Evolutionary conservation across 257 asterid species (phyloP), one percentile per base, ranked within the genome.

Genomic region (Orobanche coerulescens): DNA sequence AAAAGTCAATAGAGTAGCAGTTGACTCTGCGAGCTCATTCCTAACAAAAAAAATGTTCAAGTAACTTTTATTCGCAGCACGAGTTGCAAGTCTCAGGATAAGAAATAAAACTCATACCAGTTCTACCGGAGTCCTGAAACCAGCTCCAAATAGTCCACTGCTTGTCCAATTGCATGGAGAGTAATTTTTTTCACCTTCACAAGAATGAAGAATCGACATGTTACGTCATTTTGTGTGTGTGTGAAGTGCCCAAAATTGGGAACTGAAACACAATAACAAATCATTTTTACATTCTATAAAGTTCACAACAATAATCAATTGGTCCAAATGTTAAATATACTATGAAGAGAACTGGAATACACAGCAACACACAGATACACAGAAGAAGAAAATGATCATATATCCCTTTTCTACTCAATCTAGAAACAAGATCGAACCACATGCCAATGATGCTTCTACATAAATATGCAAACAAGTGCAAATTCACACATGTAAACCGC

Each of bases 111-210:
- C 24, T 25, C 69, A 43, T 64, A 76, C 82, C 74, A 30, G 57
- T 31, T 43, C 73, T 71, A 70, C 20, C 28, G 33, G 63, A 15
- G 51, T 14, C 65, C 24, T 13, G 72, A 63, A 26, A 73, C 8
- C 11, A 3, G 9, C 70, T 57, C 75, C 75, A 84, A 52, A 61
- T 61, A 67, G 55, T 34, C 3, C 58, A 84, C 64, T 12, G 86
- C 90, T 58, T 62, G 11, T 12, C 12, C 20, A 55, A 82, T 50
- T 23, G 95, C 94, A 67, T 81, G 72, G 51, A 82, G 53, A 30
- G 71, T 61, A 90, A 89, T 86, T 73, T 84, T 89, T 79, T 84
- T 86, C 72, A 81, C 92, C 97, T 89, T 77, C 53, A 65, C 31
- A 50, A n/a, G n/a, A n/a, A n/a, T n/a, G 28, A 65, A 47, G 13